Conservation (phyloP, 139 green algal genomes). For the Tetratostichococcus sp. region DNA sequence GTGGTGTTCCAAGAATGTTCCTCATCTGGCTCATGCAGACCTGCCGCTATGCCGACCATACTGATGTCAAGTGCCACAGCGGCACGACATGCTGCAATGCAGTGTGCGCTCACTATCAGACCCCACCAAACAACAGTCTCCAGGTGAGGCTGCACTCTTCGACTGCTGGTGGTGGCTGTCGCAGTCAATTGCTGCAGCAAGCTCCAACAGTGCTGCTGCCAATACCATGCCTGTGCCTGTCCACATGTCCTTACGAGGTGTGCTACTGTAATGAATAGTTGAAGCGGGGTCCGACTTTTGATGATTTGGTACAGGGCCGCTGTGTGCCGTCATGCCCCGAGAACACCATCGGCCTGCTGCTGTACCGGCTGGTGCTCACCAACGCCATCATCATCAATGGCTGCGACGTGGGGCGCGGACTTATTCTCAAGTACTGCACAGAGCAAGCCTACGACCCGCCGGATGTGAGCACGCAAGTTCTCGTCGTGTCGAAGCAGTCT, state of each 20-base stretch:
- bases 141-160: slow-evolving; percentile 1
- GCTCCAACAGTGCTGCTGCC: no score
- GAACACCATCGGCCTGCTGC: slow-evolving; percentile 30
- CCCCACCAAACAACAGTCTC: neutral
- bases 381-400: slow-evolving; percentile 27
- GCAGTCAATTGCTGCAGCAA: no score
- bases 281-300: neutral
- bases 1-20: no score
- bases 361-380: slow-evolving; percentile 34
- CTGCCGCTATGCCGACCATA: neutral
- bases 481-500: no score
- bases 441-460: neutral
- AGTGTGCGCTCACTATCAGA: neutral
- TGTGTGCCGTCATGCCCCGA: slow-evolving; percentile 32
- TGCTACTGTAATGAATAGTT: neutral
- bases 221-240: neutral
- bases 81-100: slow-evolving; percentile 17
- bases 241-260: no score
- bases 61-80: slow-evolving; percentile 13
- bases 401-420: slow-evolving; percentile 8
- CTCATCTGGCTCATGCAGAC: no score
- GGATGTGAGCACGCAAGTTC: neutral
- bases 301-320: slow-evolving; percentile 26
- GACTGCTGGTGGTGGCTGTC: no score
- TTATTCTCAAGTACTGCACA: slow-evolving; percentile 3